phyloP scores from a whole-genome alignment of 345 rosid genomes.

The Conringia planisiliqua region DNA sequence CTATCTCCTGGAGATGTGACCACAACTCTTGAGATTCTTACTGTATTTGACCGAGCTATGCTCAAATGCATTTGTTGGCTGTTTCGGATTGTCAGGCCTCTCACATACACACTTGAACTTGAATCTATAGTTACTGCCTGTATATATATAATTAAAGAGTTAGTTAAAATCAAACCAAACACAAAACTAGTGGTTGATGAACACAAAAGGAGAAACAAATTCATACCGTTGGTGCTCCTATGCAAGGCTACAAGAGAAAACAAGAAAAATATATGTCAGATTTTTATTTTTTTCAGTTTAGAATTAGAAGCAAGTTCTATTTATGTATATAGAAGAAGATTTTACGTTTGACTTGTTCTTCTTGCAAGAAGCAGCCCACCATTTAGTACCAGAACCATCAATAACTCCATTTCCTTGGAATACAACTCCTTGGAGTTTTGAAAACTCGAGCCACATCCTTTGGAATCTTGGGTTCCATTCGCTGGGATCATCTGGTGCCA shows the following conservation, averaged over 20 bases:
- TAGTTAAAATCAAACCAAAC: neutral
- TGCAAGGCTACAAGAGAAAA: slow-evolving; percentile 74
- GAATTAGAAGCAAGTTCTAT: neutral
- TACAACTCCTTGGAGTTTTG: slow-evolving; percentile 59
- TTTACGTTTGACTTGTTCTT: slow-evolving; percentile 53
- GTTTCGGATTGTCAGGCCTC: slow-evolving; percentile 76
- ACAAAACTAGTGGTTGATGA: neutral
- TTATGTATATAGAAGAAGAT: neutral
- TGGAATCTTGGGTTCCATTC: slow-evolving; percentile 70
- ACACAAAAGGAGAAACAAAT: slow-evolving; percentile 13
- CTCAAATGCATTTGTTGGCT: slow-evolving; percentile 95
- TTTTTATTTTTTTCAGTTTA: neutral
- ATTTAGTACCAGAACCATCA: slow-evolving; percentile 92
- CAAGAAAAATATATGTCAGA: slow-evolving; percentile 25
- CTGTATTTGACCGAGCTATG: slow-evolving; percentile 62
- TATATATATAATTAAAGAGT: slow-evolving; percentile 9
- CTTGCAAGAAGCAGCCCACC: slow-evolving; percentile 99
- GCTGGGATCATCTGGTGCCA: slow-evolving; percentile 82
- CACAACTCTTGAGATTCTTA: slow-evolving; percentile 56
- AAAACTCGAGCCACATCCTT: slow-evolving; percentile 80
- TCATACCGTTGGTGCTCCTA: slow-evolving; percentile 80
- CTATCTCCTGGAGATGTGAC: slow-evolving; percentile 88
- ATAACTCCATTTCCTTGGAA: slow-evolving; percentile 91
- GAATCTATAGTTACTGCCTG: slow-evolving; percentile 95
- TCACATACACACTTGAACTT: slow-evolving; percentile 68